Conservation (phyloP, 2,329 filamentous ascomycete genomes). For the Aspergillus uvarum region DNA sequence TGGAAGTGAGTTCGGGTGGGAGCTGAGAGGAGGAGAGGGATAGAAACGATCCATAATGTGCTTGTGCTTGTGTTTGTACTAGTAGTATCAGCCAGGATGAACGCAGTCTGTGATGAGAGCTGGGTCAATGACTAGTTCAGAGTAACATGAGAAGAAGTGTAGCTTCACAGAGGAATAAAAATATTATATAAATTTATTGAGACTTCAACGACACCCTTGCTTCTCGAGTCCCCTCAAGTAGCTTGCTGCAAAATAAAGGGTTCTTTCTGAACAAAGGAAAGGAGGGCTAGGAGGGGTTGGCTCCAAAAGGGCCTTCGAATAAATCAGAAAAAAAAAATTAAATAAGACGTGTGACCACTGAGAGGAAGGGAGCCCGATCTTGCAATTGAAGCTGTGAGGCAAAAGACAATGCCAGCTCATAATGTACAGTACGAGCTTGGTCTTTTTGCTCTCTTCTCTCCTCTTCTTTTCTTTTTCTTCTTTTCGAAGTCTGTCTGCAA, state of each 20-base stretch:
- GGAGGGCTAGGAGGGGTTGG: slow-evolving; percentile 3
- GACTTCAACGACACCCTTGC: not conserved
- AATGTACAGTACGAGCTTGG: not conserved
- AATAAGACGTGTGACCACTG: slow-evolving; percentile 20
- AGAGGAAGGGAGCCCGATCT: slow-evolving; percentile 10
- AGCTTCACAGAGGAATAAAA: slow-evolving; percentile 1
- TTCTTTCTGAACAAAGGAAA: not conserved
- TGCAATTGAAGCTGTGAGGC: slow-evolving; percentile 22
- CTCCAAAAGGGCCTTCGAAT: not conserved
- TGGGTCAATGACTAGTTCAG: not conserved
- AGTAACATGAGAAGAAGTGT: not conserved
- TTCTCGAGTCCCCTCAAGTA: not conserved
- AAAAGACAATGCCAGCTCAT: slow-evolving; percentile 16
- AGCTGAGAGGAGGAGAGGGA: slow-evolving; percentile 18
- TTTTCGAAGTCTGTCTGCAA: no score
- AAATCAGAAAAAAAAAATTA: slow-evolving; percentile 8
- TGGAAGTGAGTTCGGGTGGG: slow-evolving; percentile 22
- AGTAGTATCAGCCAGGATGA: slow-evolving; percentile 2
- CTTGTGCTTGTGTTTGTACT: slow-evolving; percentile 3
- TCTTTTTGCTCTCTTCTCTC: not conserved
- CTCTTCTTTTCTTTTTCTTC: not conserved
- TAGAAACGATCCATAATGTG: slow-evolving; percentile 27
- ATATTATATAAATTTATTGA: slow-evolving; percentile 7
- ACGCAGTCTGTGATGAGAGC: not conserved
- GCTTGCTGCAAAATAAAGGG: not conserved